These are phyloP conservation scores for Corrigiola litoralis DNA, from an alignment of 179 eudicot species.

Conservation along the genomic window DNA sequence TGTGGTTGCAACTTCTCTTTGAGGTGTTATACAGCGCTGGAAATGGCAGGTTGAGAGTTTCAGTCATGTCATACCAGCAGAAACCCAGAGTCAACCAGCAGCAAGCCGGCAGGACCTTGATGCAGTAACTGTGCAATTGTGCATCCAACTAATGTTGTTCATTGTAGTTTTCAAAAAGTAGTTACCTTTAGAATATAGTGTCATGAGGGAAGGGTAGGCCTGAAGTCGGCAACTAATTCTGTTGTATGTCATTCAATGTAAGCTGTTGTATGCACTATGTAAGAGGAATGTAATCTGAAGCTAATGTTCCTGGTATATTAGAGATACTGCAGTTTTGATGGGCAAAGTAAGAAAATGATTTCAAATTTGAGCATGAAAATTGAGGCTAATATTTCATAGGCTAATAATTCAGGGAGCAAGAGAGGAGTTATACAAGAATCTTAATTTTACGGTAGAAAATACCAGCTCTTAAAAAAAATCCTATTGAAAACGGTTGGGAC, in stretches of 20 bases:
- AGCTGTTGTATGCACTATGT: neutral
- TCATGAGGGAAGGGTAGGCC: neutral
- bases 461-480: no score
- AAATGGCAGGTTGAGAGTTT: neutral
- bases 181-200: neutral
- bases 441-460: no score
- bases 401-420: no score
- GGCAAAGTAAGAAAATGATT: no score
- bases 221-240: neutral
- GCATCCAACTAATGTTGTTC: neutral
- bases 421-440: no score
- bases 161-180: neutral
- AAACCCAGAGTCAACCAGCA: neutral
- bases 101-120: neutral
- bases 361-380: no score
- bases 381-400: no score
- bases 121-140: conserved; percentile 1
- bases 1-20: neutral
- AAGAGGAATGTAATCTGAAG: no score
- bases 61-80: neutral
- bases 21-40: no score
- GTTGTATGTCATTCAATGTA: neutral
- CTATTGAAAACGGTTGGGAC: no score
- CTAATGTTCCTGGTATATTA: neutral
- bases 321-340: neutral